These are phyloP conservation scores for Aureobasidium zeae DNA, from an alignment of 2,329 filamentous ascomycete species.

Conservation along the genomic window DNA sequence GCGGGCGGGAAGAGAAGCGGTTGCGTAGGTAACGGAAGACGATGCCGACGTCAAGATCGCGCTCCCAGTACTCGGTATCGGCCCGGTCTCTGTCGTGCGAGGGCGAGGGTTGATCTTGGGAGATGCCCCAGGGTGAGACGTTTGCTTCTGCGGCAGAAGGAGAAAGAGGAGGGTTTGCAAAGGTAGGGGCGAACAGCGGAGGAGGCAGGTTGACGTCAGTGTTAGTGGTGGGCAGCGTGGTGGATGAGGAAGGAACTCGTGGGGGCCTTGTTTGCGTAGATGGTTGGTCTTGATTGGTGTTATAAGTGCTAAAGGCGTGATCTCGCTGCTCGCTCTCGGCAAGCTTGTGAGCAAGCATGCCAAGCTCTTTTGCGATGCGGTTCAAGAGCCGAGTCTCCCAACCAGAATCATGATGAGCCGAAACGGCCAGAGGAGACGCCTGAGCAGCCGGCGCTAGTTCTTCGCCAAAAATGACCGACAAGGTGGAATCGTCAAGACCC, in stretches of 20 bases:
- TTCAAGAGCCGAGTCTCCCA: slow-evolving; percentile 78
- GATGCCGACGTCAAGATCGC: slow-evolving; percentile 79
- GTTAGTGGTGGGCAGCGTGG: slow-evolving; percentile 21
- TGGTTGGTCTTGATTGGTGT: slow-evolving; percentile 23
- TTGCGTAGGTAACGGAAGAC: slow-evolving; percentile 81
- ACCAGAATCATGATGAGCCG: slow-evolving; percentile 28
- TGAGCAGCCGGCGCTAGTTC: slow-evolving; percentile 44
- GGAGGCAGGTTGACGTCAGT: slow-evolving; percentile 27
- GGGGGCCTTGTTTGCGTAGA: slow-evolving; percentile 21
- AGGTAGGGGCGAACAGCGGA: slow-evolving; percentile 42
- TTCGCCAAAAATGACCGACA: slow-evolving; percentile 84
- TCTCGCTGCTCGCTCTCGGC: slow-evolving; percentile 64
- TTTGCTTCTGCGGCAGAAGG: slow-evolving; percentile 34
- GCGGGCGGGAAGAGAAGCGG: slow-evolving; percentile 53
- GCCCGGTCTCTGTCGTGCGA: slow-evolving; percentile 28
- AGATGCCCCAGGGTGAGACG: slow-evolving; percentile 57
- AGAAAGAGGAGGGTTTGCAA: slow-evolving; percentile 26
- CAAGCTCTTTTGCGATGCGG: slow-evolving; percentile 77
- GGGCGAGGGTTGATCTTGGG: slow-evolving; percentile 45
- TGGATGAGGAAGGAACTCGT: slow-evolving; percentile 22
- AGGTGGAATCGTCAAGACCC: slow-evolving; percentile 75
- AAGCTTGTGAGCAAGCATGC: slow-evolving; percentile 70
- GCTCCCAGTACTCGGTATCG: slow-evolving; percentile 79
- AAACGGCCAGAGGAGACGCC: slow-evolving; percentile 25
- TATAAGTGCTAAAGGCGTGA: slow-evolving; percentile 73